phyloP scores from a whole-genome alignment of 2,329 filamentous ascomycete genomes.

The Calonectria pseudoreteaudii region DNA sequence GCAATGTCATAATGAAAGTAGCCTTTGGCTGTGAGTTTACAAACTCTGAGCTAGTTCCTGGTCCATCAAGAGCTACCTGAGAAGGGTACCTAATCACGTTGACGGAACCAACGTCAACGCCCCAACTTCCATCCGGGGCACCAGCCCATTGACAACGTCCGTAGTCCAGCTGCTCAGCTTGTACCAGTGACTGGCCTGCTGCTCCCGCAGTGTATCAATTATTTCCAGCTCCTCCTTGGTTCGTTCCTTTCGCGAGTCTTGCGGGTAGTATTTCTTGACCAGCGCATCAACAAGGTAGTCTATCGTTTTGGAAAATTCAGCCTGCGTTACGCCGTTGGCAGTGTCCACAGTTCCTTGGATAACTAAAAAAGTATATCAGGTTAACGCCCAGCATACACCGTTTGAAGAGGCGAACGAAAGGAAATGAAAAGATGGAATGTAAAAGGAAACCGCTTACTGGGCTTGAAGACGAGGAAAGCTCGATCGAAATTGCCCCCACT shows the following conservation, averaged over 20 bases:
- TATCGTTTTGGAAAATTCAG: background rate
- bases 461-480: slow-evolving; percentile 55
- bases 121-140: background rate
- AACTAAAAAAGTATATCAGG: slow-evolving; percentile 37
- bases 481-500: slow-evolving; percentile 56
- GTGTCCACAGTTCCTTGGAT: slow-evolving; percentile 52
- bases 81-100: background rate
- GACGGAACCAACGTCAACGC: background rate
- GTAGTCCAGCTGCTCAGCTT: background rate
- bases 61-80: background rate
- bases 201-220: background rate
- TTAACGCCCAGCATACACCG: too few species aligned
- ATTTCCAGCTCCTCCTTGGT: background rate
- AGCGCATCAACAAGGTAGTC: background rate
- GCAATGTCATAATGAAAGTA: background rate
- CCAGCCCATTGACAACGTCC: background rate
- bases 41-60: background rate
- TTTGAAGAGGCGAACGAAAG: background rate
- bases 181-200: background rate
- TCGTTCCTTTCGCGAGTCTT: background rate
- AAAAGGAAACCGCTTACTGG: slow-evolving; percentile 46
- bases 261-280: background rate
- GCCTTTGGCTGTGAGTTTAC: background rate
- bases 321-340: slow-evolving; percentile 13
- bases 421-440: too few species aligned